Evolutionary conservation across 441 rosid species (phyloP).

Genomic region (Gossypium aridum): DNA sequence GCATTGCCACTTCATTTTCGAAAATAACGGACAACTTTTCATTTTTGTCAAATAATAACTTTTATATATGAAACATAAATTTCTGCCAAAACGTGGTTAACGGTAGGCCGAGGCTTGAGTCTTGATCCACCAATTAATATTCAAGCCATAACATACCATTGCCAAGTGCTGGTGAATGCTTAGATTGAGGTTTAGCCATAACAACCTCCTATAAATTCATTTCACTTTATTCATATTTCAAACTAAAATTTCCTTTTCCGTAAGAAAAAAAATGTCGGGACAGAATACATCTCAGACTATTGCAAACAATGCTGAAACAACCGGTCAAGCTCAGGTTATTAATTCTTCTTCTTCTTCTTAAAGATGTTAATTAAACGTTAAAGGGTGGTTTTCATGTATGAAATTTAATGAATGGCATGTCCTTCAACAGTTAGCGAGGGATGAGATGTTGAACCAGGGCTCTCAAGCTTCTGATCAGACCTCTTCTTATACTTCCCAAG

Average conservation of each 20-base stretch:
- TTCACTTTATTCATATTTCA: background rate
- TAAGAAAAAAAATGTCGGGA: background rate
- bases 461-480: slow-evolving; percentile 7
- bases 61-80: background rate
- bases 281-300: background rate
- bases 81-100: background rate
- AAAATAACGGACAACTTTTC: no score
- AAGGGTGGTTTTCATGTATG: background rate
- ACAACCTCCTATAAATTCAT: background rate
- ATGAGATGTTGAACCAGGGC: slow-evolving; percentile 17
- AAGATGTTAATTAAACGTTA: background rate
- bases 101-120: background rate
- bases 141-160: background rate
- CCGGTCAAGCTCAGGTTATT: background rate
- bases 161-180: background rate
- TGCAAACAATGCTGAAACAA: no score
- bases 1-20: no score
- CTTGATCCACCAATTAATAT: background rate
- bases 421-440: slow-evolving; percentile 14
- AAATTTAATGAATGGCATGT: background rate
- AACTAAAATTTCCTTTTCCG: background rate
- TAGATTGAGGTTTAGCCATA: background rate
- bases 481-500: slow-evolving; percentile 16
- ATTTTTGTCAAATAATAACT: no score
- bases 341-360: background rate